phyloP scores from a whole-genome alignment of 208 protist species.

The Endotrypanum monterogeii region DNA sequence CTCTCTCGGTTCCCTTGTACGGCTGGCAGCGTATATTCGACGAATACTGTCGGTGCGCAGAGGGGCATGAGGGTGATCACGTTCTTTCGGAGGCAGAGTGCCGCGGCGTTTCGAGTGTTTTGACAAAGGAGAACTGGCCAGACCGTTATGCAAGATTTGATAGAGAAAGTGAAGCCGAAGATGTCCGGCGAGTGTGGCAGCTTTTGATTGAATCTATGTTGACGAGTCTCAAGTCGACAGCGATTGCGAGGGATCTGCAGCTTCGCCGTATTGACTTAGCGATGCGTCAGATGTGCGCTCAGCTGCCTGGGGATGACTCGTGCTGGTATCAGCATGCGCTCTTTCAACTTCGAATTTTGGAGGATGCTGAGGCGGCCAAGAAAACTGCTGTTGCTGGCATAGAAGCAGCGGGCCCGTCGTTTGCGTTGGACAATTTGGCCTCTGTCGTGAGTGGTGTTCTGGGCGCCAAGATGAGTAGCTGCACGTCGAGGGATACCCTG shows the following conservation, averaged over 20 bases:
- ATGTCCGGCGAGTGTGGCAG: slow-evolving; percentile 51
- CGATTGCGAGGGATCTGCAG: slow-evolving; percentile 47
- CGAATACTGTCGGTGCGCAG: slow-evolving; percentile 48
- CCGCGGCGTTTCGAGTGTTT: slow-evolving; percentile 18
- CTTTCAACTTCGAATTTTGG: slow-evolving; percentile 60
- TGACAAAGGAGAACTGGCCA: slow-evolving; percentile 56
- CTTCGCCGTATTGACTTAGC: slow-evolving; percentile 77
- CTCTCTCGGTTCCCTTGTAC: slow-evolving; percentile 71
- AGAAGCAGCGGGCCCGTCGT: slow-evolving; percentile 35
- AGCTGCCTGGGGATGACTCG: slow-evolving; percentile 62
- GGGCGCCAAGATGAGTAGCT: background rate
- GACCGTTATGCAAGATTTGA: slow-evolving; percentile 60
- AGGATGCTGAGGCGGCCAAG: slow-evolving; percentile 46
- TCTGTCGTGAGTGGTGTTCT: slow-evolving; percentile 12
- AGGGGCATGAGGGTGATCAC: background rate
- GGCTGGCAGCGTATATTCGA: slow-evolving; percentile 41
- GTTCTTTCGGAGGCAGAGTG: slow-evolving; percentile 19
- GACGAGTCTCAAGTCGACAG: slow-evolving; percentile 17
- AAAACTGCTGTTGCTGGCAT: slow-evolving; percentile 44
- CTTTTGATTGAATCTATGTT: slow-evolving; percentile 50
- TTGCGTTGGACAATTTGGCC: slow-evolving; percentile 50
- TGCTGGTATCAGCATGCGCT: slow-evolving; percentile 78
- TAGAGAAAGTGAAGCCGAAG: slow-evolving; percentile 26
- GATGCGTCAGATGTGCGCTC: slow-evolving; percentile 77
- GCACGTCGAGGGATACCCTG: background rate